These are phyloP conservation scores for Penicillium mononematosum DNA, from an alignment of 495 filamentous ascomycete species.

Conservation along the genomic window DNA sequence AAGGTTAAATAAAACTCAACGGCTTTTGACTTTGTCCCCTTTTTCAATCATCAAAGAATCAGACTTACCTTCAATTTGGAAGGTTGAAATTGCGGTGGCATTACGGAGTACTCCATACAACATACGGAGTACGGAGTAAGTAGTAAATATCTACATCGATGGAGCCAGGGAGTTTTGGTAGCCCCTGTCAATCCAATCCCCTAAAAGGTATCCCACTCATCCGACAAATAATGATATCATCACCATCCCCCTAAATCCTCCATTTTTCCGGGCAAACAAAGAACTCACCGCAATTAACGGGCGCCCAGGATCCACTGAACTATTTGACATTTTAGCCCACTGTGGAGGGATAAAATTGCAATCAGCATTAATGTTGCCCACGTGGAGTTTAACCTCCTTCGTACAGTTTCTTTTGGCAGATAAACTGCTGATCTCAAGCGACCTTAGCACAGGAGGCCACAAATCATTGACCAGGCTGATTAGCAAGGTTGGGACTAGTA, in stretches of 20 bases:
- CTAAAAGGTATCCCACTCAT: not conserved
- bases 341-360: conserved; percentile 6
- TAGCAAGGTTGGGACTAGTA: not conserved
- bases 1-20: not conserved
- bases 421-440: conserved; percentile 17
- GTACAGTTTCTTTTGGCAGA: conserved; percentile 6
- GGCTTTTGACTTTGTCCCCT: not conserved
- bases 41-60: not conserved
- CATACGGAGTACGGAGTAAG: no score
- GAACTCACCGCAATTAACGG: not conserved
- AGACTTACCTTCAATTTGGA: not conserved
- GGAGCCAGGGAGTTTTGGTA: not conserved
- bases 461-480: conserved; percentile 11
- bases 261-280: not conserved
- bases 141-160: no score
- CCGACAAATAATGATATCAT: not conserved
- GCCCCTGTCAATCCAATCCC: conserved; percentile 1
- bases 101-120: no score
- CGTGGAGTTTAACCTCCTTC: conserved; percentile 12
- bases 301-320: conserved; percentile 4
- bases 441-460: conserved; percentile 4
- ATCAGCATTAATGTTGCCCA: conserved; percentile 5
- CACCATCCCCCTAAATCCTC: not conserved
- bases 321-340: conserved; percentile 13
- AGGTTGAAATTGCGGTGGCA: not conserved